Base-by-base conservation (phyloP, 148 eudicot species). In the Suaeda aralocaspica region DNA sequence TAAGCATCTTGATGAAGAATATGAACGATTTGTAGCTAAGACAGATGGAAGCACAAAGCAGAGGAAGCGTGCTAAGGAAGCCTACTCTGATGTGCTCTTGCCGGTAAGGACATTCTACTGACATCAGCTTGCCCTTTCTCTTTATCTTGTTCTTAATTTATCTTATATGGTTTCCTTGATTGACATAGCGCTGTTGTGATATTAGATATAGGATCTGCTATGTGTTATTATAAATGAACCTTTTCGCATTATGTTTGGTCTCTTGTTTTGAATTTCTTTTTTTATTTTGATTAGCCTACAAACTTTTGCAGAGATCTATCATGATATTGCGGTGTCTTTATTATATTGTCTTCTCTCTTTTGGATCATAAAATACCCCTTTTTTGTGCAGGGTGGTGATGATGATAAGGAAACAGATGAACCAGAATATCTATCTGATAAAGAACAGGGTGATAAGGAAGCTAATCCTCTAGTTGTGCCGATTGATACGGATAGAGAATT, bases 21-120 rank as follows among this genome's bases (percentile, higher is more conserved):
- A 89, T 81, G 96, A 92, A 73, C 79, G 70, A 18, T 84, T 66
- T 78, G 81, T 86, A 74, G 70, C 84, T 52, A 86, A 48, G 74
- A 84, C 67, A 66, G 94, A 86, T 67, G 98, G 98, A 59, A 90
- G 90, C 61, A 78, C 90, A 11, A 89, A 72, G 77, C 98, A 90
- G 81, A 85, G 92, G 64, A 92, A 92, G 73, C 89, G 96, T 50
- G 70, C 86, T 45, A 92, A 85, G 72, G 74, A 85, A 73, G 69
- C 74, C 22, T 77, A 86, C 46, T 53, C 81, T 71, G 88, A 90
- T 31, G 78, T 84, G 77, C 82, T 82, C 67, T 45, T 78, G 7
- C 87, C 83, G 84, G 96, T 88, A 82, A 60, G 63, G 29, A 59
- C 44, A 59, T 57, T 56, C 42, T 7, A 15, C 31, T 2, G 45